These are phyloP conservation scores for Nectriaceae sp. DNA, from an alignment of 2,329 filamentous ascomycete species.

Conservation along the genomic window DNA sequence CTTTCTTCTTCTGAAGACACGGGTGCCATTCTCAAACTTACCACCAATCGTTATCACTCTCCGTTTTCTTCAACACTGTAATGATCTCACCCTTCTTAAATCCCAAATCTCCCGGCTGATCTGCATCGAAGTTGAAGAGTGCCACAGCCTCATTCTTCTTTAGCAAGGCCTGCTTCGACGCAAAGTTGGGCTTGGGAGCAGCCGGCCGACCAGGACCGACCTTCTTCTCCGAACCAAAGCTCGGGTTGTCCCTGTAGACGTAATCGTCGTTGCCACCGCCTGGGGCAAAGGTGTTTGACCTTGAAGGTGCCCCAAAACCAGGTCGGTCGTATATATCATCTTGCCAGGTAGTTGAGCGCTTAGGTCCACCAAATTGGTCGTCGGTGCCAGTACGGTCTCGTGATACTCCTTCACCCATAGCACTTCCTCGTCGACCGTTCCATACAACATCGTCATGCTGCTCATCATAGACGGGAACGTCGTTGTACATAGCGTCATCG, in stretches of 20 bases:
- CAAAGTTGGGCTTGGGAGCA: conserved; percentile 87
- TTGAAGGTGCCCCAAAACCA: conserved; percentile 39
- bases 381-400: conserved; percentile 40
- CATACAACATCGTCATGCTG: conserved; percentile 80
- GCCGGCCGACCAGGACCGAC: conserved; percentile 74
- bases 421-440: conserved; percentile 73
- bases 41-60: conserved; percentile 96
- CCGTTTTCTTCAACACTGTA: conserved; percentile 90
- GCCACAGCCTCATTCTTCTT: conserved; percentile 84
- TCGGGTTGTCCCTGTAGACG: conserved; percentile 53
- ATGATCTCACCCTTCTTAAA: conserved; percentile 99
- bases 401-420: conserved; percentile 65
- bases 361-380: conserved; percentile 58
- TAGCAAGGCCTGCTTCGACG: conserved; percentile 54
- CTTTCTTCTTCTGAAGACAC: neutral
- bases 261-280: conserved; percentile 50
- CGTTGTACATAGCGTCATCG: conserved; percentile 84
- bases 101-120: conserved; percentile 86
- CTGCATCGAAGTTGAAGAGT: conserved; percentile 90
- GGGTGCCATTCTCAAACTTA: conserved; percentile 46
- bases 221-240: conserved; percentile 37
- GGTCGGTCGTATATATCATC: conserved; percentile 73
- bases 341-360: conserved; percentile 70
- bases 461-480: conserved; percentile 86
- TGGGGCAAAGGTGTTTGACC: conserved; percentile 55